These are phyloP conservation scores for Beta lomatogona DNA, from an alignment of 179 eudicot genomes.

Conservation along the genomic window DNA sequence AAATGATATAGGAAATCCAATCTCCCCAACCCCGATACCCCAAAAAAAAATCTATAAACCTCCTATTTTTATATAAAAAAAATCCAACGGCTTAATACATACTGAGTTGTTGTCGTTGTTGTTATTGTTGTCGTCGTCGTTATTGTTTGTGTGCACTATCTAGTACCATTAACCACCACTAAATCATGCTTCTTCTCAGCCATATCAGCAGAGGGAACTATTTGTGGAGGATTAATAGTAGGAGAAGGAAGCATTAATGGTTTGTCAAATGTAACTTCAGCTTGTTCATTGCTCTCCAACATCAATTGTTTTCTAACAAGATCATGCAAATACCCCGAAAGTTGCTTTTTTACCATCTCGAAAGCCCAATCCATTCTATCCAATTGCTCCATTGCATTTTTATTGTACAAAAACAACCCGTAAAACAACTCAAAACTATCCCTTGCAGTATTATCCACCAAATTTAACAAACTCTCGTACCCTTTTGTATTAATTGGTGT, in stretches of 20 bases:
- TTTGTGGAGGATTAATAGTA: background rate
- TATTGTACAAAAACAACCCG: slow-evolving; percentile 43
- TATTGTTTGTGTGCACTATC: background rate
- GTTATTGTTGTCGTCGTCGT: background rate
- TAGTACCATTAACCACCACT: slow-evolving; percentile 16
- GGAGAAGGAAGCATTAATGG: slow-evolving; percentile 27
- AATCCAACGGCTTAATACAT: background rate
- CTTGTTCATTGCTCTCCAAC: slow-evolving; percentile 22
- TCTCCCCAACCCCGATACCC: too few species aligned
- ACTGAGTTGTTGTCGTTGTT: background rate
- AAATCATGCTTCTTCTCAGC: slow-evolving; percentile 7
- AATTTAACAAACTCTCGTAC: slow-evolving; percentile 38
- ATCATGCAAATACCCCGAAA: slow-evolving; percentile 37
- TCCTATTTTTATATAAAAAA: background rate
- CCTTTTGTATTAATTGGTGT: slow-evolving; percentile 48
- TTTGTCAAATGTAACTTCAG: background rate
- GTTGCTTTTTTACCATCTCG: slow-evolving; percentile 40
- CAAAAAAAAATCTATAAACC: background rate
- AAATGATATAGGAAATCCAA: background rate
- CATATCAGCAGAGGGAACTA: slow-evolving; percentile 1
- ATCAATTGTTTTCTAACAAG: slow-evolving; percentile 37
- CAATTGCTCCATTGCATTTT: slow-evolving; percentile 43
- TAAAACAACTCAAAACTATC: slow-evolving; percentile 49
- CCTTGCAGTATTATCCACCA: slow-evolving; percentile 44
- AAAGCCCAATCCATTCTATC: slow-evolving; percentile 42